Conservation (phyloP, 441 rosid species). For the Brassica hybrid region DNA sequence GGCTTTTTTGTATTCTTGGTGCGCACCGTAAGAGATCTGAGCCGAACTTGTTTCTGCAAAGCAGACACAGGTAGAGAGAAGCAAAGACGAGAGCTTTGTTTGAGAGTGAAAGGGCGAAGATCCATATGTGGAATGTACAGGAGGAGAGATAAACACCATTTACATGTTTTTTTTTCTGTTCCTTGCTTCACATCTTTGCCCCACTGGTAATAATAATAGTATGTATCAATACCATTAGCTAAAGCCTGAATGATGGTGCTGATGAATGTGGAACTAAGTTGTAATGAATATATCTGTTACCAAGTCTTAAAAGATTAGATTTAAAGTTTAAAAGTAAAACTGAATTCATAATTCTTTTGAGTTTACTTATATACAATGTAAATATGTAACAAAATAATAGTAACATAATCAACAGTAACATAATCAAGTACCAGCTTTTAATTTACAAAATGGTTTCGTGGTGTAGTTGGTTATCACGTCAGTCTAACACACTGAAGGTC, state of each 20-base stretch:
- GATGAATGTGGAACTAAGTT: background rate
- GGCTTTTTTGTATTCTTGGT: too few species aligned
- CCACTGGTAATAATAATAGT: too few species aligned
- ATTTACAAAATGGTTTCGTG: slow-evolving; percentile 53
- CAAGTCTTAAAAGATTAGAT: background rate
- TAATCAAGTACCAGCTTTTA: too few species aligned
- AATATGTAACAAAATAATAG: too few species aligned
- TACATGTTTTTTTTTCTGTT: too few species aligned
- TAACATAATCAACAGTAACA: too few species aligned
- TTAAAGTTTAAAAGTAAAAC: background rate
- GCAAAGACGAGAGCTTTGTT: background rate
- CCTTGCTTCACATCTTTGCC: too few species aligned
- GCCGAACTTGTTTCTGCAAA: too few species aligned
- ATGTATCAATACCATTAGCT: background rate
- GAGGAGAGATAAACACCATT: too few species aligned
- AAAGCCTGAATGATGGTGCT: background rate
- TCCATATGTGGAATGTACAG: background rate
- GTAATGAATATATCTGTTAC: background rate
- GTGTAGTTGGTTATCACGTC: slow-evolving; percentile 99
- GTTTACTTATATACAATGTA: too few species aligned
- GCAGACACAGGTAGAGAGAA: too few species aligned
- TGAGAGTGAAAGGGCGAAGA: background rate
- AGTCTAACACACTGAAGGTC: slow-evolving; percentile 99
- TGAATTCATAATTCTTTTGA: background rate
- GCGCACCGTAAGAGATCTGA: background rate